Evolutionary conservation across 2,329 filamentous ascomycete species (phyloP).

Genomic region (Cytospora piceae): DNA sequence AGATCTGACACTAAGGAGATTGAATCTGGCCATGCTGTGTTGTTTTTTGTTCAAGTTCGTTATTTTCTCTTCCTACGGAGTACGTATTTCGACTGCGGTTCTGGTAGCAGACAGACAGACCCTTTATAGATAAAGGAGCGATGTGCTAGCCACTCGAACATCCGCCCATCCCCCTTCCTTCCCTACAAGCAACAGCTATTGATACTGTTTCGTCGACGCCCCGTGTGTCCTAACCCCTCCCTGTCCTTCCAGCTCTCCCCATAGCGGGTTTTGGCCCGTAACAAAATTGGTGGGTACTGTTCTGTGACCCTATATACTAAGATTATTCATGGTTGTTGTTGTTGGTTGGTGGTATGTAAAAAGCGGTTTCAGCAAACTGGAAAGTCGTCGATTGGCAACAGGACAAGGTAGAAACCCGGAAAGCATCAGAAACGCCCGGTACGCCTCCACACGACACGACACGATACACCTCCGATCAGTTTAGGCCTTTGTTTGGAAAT

Average conservation of each 20-base stretch:
- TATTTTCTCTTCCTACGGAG: conserved; percentile 1
- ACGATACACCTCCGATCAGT: conserved; percentile 41
- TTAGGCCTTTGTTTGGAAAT: conserved; percentile 39
- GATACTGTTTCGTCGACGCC: neutral
- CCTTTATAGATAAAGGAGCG: neutral
- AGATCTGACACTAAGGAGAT: neutral
- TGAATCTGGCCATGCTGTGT: neutral
- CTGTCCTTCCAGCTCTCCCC: neutral
- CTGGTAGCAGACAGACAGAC: neutral
- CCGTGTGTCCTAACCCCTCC: neutral
- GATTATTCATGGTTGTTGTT: conserved; percentile 18
- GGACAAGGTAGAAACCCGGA: conserved; percentile 12
- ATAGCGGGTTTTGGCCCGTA: neutral
- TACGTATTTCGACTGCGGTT: neutral
- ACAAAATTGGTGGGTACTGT: conserved; percentile 4
- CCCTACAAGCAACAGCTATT: conserved; percentile 11
- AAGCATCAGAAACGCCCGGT: conserved; percentile 6
- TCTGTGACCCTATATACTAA: conserved; percentile 20
- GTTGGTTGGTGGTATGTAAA: conserved; percentile 3
- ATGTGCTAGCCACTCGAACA: conserved; percentile 16
- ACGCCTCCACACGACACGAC: conserved; percentile 8
- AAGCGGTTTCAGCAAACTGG: neutral
- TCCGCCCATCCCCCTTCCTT: neutral
- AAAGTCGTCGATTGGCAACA: conserved; percentile 8
- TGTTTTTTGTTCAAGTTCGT: neutral